Conservation (phyloP, 805 yeast species). For the Metschnikowia lachancei region DNA sequence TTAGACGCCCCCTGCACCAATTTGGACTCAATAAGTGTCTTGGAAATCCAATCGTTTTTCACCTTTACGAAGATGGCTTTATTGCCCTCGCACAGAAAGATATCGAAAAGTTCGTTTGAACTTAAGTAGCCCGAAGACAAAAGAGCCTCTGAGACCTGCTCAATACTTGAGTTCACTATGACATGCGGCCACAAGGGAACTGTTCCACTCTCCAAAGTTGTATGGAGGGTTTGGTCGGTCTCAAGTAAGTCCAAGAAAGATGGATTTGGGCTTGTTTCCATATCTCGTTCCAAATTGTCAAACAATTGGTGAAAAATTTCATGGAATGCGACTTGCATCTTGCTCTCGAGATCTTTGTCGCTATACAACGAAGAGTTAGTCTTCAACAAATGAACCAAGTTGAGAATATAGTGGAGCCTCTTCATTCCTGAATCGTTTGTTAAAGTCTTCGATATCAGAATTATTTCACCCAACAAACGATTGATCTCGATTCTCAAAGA, state of each 20-base stretch:
- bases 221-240: neutral
- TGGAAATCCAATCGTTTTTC: constrained; percentile 34
- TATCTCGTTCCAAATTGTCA: neutral
- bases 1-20: neutral
- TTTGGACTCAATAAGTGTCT: neutral
- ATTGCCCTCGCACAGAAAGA: constrained; percentile 24
- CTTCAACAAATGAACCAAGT: constrained; percentile 4
- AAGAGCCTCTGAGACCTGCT: constrained; percentile 9
- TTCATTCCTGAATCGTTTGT: neutral
- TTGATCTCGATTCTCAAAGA: neutral
- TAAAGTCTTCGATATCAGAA: neutral
- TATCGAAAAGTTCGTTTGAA: constrained; percentile 16
- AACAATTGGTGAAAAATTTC: neutral
- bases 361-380: neutral
- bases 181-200: constrained; percentile 18
- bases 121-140: constrained; percentile 10
- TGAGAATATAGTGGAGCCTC: constrained; percentile 5
- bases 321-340: neutral
- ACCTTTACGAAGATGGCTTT: constrained; percentile 19
- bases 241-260: neutral
- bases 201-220: constrained; percentile 9
- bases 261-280: neutral
- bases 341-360: neutral
- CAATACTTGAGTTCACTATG: constrained; percentile 12
- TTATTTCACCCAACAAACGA: constrained; percentile 1